Evolutionary conservation across 1,284 basidiomycete genomes (phyloP), one percentile per base, ranked within the genome.

Genomic region (Rhodotorula sp.): DNA sequence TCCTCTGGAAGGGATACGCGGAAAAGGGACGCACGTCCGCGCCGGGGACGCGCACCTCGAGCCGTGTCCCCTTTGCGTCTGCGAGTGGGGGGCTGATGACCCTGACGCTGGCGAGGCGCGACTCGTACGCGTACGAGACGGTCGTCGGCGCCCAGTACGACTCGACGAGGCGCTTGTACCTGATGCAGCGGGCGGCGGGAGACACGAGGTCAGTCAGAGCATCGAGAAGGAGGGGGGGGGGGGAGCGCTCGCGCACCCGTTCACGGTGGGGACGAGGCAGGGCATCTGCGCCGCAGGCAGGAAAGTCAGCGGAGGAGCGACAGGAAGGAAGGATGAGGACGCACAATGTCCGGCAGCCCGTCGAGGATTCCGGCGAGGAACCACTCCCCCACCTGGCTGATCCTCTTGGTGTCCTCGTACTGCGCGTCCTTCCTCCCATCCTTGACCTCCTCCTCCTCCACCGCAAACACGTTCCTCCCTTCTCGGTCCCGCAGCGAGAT

Each of bases 351-450:
- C 5, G 91, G 87, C 67, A 99, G 84, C 44, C 96, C 96, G 68
- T 91, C 89, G 54, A 98, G 82, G 19, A 99, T 81, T 32, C 95
- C 95, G 21, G 94, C 94, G 37, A 99, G 84, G 85, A 98, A 99
- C 84, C 89, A 88, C 82, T 98, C 95, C n/a, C 85, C 92, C 76
- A 87, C 86, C 80, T 91, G 84, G 73, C 92, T 94, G 46, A 98
- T 85, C 80, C 88, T 91, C 80, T 87, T 91, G 2, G 91, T 90
- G 79, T 97, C 95, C 22, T 90, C 85, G 77, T 88, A 90, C 17
- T 87, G 84, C 13, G 94, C 92, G 76, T 86, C 86, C 39, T 83
- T 81, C 64, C 94, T 83, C 8, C 90, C 92, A 6, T 81, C 82
- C 67, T 87, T 83, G 44, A 88, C 80, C 75, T 92, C 88, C 0